These are phyloP conservation scores for Komagataella kurtzmanii DNA, from an alignment of 805 yeast species.

Conservation along the genomic window DNA sequence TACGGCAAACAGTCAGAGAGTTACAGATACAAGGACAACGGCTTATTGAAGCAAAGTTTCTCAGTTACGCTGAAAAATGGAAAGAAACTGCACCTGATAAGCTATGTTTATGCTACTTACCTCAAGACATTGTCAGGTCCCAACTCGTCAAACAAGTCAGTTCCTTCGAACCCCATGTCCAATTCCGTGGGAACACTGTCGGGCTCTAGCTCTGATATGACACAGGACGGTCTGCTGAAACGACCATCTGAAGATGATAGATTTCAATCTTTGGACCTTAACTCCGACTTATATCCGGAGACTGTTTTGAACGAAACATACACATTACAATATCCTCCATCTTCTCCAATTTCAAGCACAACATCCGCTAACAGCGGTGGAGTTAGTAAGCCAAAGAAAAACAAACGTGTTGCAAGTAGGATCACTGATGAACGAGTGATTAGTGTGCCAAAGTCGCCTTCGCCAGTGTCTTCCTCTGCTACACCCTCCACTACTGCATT, in stretches of 20 bases:
- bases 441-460: background rate
- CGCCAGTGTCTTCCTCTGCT: background rate
- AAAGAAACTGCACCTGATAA: conserved; percentile 46
- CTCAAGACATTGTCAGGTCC: conserved; percentile 4
- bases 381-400: background rate
- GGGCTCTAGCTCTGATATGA: background rate
- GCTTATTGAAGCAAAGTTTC: conserved; percentile 54
- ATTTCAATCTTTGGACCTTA: conserved; percentile 13
- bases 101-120: conserved; percentile 26
- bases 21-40: conserved; percentile 30
- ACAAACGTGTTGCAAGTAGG: background rate
- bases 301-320: background rate
- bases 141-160: background rate
- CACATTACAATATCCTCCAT: background rate
- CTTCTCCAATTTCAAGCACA: background rate
- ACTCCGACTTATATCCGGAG: conserved; percentile 11
- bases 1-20: background rate
- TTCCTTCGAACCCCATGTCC: background rate
- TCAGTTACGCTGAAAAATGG: conserved; percentile 38
- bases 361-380: background rate
- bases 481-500: background rate
- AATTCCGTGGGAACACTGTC: background rate
- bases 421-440: background rate
- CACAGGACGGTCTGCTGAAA: conserved; percentile 7
- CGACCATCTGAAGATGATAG: conserved; percentile 33